Percentiles rank a stretch among this genome's conserved stretches.
phyloP scores from a whole-genome alignment of 371 early-diverging fungal genomes.

The Mucor sp. region DNA sequence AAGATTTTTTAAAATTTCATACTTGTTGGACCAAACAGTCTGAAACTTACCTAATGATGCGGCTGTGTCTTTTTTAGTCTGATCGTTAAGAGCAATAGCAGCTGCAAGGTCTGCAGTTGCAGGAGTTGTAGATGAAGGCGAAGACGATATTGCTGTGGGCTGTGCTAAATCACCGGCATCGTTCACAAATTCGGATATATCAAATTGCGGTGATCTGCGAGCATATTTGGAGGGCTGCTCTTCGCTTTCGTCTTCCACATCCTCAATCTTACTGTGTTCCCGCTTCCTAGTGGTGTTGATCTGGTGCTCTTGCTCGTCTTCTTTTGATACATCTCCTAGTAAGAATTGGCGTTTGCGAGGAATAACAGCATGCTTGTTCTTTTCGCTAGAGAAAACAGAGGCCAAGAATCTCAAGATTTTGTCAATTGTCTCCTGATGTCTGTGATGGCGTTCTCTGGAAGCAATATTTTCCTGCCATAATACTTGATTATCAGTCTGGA shows the following conservation, averaged over 20 bases:
- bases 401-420: constrained; percentile 85
- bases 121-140: constrained; percentile 19
- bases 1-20: not conserved
- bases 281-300: constrained; percentile 13
- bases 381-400: constrained; percentile 72
- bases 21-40: not conserved
- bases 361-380: constrained; percentile 53
- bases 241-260: constrained; percentile 28
- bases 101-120: constrained; percentile 39
- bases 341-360: constrained; percentile 57
- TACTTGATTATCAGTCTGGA: constrained; percentile 86
- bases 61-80: constrained; percentile 38
- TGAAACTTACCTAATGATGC: constrained; percentile 23
- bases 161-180: not conserved
- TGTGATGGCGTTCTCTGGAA: constrained; percentile 75
- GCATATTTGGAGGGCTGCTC: constrained; percentile 19
- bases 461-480: constrained; percentile 87
- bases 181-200: constrained; percentile 28
- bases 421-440: constrained; percentile 92
- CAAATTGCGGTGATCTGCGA: constrained; percentile 14
- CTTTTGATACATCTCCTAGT: constrained; percentile 39
- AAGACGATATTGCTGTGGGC: not conserved
- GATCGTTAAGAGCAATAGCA: constrained; percentile 47
- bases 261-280: constrained; percentile 29
- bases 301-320: not conserved